Percentiles rank a stretch among this genome's conserved stretches.
Evolutionary conservation across 805 yeast genomes (phyloP).

Genomic region (Pichia heedii): DNA sequence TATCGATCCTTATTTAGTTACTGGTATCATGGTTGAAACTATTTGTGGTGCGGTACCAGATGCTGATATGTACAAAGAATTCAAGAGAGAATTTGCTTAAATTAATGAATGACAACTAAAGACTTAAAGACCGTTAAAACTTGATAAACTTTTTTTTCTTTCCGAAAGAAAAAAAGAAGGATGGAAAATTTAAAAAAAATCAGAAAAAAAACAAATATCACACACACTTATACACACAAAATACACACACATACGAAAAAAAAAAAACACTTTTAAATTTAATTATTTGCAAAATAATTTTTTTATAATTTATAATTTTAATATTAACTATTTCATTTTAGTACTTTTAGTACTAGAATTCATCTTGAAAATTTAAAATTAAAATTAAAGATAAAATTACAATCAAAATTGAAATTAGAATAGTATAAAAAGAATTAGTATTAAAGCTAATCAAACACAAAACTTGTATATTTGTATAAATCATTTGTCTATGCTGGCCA

Average conservation of each 20-base stretch:
- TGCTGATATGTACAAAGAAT: conserved; percentile 91
- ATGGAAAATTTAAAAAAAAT: not conserved
- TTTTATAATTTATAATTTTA: not conserved
- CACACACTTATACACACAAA: not conserved
- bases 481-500: no score
- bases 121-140: no score
- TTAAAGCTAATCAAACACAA: no score
- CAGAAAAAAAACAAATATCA: not conserved
- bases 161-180: not conserved
- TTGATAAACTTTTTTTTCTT: not conserved
- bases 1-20: conserved; percentile 97
- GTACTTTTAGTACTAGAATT: not conserved
- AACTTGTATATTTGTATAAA: no score
- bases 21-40: conserved; percentile 97
- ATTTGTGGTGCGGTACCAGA: conserved; percentile 90
- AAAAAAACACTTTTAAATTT: not conserved
- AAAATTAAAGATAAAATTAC: no score
- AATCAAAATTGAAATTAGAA: no score
- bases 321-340: not conserved
- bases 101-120: no score
- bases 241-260: not conserved
- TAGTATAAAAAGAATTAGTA: no score
- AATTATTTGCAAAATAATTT: not conserved
- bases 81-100: conserved; percentile 56
- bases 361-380: no score